Conservation (phyloP, 1,139 yeast species). For the Suhomyces bokatorum region DNA sequence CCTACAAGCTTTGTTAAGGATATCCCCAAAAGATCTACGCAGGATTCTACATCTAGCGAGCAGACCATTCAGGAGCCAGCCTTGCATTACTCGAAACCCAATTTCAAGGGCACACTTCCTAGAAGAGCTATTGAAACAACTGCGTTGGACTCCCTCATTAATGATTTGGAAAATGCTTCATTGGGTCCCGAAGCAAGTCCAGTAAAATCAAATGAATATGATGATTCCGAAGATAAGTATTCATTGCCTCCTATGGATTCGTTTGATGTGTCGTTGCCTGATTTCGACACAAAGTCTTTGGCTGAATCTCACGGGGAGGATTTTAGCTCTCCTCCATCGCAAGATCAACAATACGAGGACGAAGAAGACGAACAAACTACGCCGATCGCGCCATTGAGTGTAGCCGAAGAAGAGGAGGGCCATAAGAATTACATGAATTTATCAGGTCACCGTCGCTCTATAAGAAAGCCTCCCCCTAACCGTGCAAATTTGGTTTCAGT, state of each 20-base stretch:
- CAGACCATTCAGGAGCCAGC: constrained; percentile 3
- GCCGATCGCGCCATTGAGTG: constrained; percentile 34
- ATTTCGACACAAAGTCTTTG: constrained; percentile 25
- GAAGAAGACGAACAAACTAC: constrained; percentile 23
- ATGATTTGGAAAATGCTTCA: constrained; percentile 35
- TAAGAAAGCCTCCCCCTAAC: constrained; percentile 36
- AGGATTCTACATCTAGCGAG: background rate
- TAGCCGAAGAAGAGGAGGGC: constrained; percentile 24
- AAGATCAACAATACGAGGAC: background rate
- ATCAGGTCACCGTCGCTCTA: constrained; percentile 35
- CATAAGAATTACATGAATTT: constrained; percentile 33
- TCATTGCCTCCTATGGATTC: constrained; percentile 27
- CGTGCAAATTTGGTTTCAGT: constrained; percentile 26
- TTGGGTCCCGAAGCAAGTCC: constrained; percentile 13
- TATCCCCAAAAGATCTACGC: background rate
- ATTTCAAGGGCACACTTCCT: background rate
- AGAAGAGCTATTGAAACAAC: constrained; percentile 20
- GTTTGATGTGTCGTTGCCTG: constrained; percentile 29
- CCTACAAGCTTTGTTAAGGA: background rate
- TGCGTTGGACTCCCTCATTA: constrained; percentile 39
- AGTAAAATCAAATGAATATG: background rate
- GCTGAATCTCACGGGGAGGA: background rate
- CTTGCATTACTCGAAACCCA: constrained; percentile 6
- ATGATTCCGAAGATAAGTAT: constrained; percentile 2
- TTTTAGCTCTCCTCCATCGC: background rate